Evolutionary conservation across 2,329 filamentous ascomycete species (phyloP).

Genomic region (Achaetomium macrosporum): DNA sequence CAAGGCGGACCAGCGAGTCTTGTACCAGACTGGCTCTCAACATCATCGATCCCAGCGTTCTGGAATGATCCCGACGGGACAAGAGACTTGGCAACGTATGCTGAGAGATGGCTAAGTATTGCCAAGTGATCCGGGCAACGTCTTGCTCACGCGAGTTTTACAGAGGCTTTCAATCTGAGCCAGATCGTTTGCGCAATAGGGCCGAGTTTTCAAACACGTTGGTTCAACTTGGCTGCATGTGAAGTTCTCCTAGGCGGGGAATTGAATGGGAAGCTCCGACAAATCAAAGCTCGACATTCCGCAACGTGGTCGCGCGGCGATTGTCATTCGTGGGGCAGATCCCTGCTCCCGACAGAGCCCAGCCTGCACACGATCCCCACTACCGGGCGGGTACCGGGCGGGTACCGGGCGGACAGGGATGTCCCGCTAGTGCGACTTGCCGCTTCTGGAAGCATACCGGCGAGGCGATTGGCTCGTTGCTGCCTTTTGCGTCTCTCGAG

Average conservation of each 20-base stretch:
- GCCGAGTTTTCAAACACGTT: background rate
- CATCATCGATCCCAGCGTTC: no score
- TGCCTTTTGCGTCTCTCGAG: background rate
- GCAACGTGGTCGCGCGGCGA: conserved; percentile 6
- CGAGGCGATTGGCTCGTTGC: conserved; percentile 11
- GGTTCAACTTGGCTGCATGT: background rate
- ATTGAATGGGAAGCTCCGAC: background rate
- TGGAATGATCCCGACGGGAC: no score
- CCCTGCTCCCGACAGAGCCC: conserved; percentile 5
- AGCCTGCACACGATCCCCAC: background rate
- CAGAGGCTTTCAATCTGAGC: no score
- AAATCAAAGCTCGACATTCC: conserved; percentile 10
- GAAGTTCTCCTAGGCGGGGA: background rate
- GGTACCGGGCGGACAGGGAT: background rate
- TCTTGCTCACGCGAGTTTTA: no score
- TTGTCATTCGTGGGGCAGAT: conserved; percentile 14
- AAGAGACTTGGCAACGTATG: no score
- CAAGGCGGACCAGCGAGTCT: no score
- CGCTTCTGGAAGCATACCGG: conserved; percentile 5
- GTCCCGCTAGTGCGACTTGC: conserved; percentile 5
- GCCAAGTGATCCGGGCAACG: no score
- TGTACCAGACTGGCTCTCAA: no score
- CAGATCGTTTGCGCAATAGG: background rate
- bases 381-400: background rate
- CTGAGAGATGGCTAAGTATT: no score